Evolutionary conservation across 352 stramenopile species (phyloP).

Genomic region (Phytophthora niederhauseri): DNA sequence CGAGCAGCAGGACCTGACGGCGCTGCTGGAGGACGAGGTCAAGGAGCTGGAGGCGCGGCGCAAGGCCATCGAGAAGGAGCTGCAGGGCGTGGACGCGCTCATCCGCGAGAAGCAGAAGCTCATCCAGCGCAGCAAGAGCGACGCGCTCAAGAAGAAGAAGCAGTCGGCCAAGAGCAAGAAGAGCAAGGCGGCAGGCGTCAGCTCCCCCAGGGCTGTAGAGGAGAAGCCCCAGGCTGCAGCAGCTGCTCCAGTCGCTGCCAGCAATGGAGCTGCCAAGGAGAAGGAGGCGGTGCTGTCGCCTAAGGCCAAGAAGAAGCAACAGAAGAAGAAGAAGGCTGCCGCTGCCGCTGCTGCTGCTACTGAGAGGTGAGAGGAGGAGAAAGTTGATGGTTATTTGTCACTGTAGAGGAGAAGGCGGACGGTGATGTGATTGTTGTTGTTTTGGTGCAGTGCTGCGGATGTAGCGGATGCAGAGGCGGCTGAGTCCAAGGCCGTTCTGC

Average conservation of each 20-base stretch:
- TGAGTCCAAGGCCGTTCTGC: constrained; percentile 38
- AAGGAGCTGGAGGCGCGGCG: constrained; percentile 67
- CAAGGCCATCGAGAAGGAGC: constrained; percentile 42
- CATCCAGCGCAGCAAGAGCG: constrained; percentile 53
- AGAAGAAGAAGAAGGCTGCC: constrained; percentile 37
- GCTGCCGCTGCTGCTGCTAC: background rate
- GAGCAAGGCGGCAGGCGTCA: constrained; percentile 12
- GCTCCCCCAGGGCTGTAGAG: constrained; percentile 22
- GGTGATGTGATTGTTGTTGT: background rate
- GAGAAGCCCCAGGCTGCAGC: constrained; percentile 18
- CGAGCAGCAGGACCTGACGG: constrained; percentile 77
- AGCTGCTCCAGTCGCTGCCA: background rate
- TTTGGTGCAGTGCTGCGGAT: constrained; percentile 15
- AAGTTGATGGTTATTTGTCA: background rate
- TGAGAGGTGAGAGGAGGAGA: constrained; percentile 12
- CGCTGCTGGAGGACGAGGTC: constrained; percentile 66
- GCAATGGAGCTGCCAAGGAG: constrained; percentile 12
- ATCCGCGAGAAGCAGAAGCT: constrained; percentile 72
- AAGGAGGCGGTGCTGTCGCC: constrained; percentile 16
- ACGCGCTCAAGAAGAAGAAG: constrained; percentile 52
- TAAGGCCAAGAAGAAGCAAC: constrained; percentile 46
- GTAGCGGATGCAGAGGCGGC: constrained; percentile 5
- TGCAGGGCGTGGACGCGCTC: constrained; percentile 53
- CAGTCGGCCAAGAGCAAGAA: constrained; percentile 31
- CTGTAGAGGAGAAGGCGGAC: too few relatives aligned